Base-by-base conservation (phyloP, 257 asterid species). In the Solanum peruvianum region DNA sequence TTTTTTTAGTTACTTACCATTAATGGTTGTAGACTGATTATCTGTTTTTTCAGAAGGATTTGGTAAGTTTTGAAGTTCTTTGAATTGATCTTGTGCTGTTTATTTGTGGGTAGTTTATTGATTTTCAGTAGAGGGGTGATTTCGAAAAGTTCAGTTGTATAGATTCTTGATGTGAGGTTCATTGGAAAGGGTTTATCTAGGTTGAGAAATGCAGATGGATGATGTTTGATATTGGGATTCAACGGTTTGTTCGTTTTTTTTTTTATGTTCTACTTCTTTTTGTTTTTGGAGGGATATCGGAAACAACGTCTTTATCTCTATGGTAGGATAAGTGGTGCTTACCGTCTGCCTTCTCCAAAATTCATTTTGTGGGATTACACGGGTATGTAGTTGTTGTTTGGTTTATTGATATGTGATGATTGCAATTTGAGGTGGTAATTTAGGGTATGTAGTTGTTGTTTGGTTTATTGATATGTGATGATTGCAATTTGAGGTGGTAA, bases 1-100 rank as follows among this genome's bases (percentile, higher is more conserved):
- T 29, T 80, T 27, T 47, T 75, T 23, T 23, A 14, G 6, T 78
- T 27, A 78, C 5, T 78, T 78, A 2, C 29, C 11, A 9, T 45
- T 29, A 80, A 45, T 47, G 6, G 16, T 6, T 80, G 16, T 87
- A 56, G 62, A 73, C 85, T 88, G 84, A 77, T 89, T 47, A 27
- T 33, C 27, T 75, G 86, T 86, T 49, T 37, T 86, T 27, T 16
- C 86, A 44, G 18, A 84, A 83, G 78, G 64, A 85, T 75, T 27
- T 86, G 92, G 89, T 66, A 56, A 60, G 11, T 75, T 20, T 82
- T 83, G 85, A 45, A 72, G 82, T 23, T 87, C 49, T 82, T 86
- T 69, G 72, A 44, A 18, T 80, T 83, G 73, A 76, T 49, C 84
- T 45, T 88, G 58, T 13, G 8, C 58, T 4, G 52, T 75, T 75